These are phyloP conservation scores for Dorcoceras hygrometricum DNA, from an alignment of 257 asterid genomes.

Conservation along the genomic window DNA sequence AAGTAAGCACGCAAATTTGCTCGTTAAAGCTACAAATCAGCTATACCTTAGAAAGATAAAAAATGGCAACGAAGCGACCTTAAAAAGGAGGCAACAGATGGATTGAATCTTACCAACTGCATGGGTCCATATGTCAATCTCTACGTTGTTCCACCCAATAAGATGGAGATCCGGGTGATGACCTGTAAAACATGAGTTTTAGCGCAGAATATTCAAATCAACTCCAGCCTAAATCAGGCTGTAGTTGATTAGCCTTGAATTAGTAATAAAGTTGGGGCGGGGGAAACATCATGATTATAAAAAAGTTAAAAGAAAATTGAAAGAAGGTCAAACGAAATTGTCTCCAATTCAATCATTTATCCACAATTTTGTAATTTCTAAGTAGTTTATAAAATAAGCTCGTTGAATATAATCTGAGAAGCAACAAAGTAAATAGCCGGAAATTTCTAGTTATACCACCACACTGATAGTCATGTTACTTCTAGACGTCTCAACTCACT, in stretches of 20 bases:
- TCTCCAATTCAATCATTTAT: too few species aligned
- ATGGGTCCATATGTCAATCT: slow-evolving; percentile 92
- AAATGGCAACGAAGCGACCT: slow-evolving; percentile 7
- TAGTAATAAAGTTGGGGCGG: too few species aligned
- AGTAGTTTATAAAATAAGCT: too few species aligned
- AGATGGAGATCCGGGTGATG: slow-evolving; percentile 99
- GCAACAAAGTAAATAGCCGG: too few species aligned
- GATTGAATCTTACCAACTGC: slow-evolving; percentile 62
- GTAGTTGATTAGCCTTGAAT: neutral
- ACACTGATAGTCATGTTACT: too few species aligned
- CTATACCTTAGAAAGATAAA: neutral
- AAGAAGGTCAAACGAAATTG: too few species aligned
- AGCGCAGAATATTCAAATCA: slow-evolving; percentile 11
- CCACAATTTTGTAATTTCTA: too few species aligned
- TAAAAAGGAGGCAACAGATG: neutral
- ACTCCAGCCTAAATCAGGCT: neutral
- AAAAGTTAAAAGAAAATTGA: too few species aligned
- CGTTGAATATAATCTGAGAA: too few species aligned
- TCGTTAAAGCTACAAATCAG: neutral
- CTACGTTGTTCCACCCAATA: slow-evolving; percentile 90
- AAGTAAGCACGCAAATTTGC: neutral
- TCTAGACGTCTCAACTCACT: too few species aligned
- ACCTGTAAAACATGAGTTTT: slow-evolving; percentile 39
- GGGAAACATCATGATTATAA: too few species aligned
- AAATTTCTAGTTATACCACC: too few species aligned